Base-by-base conservation (phyloP, 1,284 basidiomycete species). In the Papiliotrema flavescens region DNA sequence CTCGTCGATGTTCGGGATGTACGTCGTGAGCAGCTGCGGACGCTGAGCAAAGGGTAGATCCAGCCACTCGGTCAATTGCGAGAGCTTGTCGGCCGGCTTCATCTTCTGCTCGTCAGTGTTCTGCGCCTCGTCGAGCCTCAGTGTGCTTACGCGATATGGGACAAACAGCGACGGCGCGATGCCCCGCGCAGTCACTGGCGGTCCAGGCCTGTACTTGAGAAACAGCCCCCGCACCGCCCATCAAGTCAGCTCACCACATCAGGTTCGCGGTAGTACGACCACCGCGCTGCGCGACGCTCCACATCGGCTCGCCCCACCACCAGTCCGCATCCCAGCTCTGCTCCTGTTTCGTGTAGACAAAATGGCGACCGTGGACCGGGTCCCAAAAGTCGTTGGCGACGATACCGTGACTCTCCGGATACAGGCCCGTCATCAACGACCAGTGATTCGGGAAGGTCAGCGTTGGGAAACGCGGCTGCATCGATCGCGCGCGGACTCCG, bases 391-490 rank as follows among this genome's bases (percentile, higher is more conserved):
- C 88, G 69, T 96, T 96, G 14, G 85, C 92, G 13, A 96, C 82
- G 50, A 96, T 93, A 5, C 92, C 93, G 70, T 92, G 89, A 20
- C 85, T 86, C 70, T 92, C 89, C 0, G 88, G 87, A 68, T 92
- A 84, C 0, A 94, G 80, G 2, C 90, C 90, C 19, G 90, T 94
- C 85, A 91, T 85, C 20, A 92, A 67, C 6, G 86, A 75, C 90
- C 90, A 93, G 69, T 93, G 90, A 70, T 92, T 92, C 83, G 89
- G 93, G 66, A 96, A 96, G 0, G 93, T 95, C 59, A 93, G 75
- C 0, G 89, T 89, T 2, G 93, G 93, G 64, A 94, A 95, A 17
- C 92, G 76, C 20, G 92, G 89, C 54, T 83, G 81, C 85, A 96
- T 86, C 15, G 82, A 87, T 70, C 90, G 88, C 1, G 90, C 90